Conservation (phyloP, 352 stramenopile species). For the Phytophthora agathidicida region DNA sequence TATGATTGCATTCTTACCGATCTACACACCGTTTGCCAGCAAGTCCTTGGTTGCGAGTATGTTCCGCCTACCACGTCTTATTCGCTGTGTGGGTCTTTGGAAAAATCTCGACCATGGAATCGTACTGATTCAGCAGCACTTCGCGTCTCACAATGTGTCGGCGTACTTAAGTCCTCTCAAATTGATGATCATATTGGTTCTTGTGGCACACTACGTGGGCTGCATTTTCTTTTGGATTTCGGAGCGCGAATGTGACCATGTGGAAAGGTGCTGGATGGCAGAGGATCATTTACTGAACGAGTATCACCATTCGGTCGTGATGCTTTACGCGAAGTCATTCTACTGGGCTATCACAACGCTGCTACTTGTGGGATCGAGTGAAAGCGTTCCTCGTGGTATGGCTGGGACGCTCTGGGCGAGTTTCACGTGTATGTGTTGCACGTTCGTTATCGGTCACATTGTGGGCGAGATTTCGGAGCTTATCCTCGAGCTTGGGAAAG, state of each 20-base stretch:
- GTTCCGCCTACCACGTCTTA: slow-evolving; percentile 53
- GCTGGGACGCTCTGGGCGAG: slow-evolving; percentile 62
- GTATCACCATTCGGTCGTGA: slow-evolving; percentile 46
- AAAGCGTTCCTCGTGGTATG: slow-evolving; percentile 63
- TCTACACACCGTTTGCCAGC: slow-evolving; percentile 57
- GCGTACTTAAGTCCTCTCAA: slow-evolving; percentile 65
- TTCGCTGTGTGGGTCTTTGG: slow-evolving; percentile 44
- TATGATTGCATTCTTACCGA: slow-evolving; percentile 42
- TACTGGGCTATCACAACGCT: slow-evolving; percentile 81
- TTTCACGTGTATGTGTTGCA: slow-evolving; percentile 65
- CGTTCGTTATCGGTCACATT: slow-evolving; percentile 79
- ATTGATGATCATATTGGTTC: slow-evolving; percentile 58
- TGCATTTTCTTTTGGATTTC: slow-evolving; percentile 81
- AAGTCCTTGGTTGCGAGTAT: slow-evolving; percentile 44
- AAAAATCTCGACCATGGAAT: slow-evolving; percentile 53
- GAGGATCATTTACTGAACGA: slow-evolving; percentile 69
- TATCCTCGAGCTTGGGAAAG: slow-evolving; percentile 72
- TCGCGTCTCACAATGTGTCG: slow-evolving; percentile 53
- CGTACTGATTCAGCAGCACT: slow-evolving; percentile 38
- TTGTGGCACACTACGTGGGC: slow-evolving; percentile 63
- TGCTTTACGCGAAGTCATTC: slow-evolving; percentile 70
- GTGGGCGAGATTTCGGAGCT: slow-evolving; percentile 78
- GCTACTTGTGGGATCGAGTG: slow-evolving; percentile 64
- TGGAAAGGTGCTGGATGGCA: slow-evolving; percentile 61
- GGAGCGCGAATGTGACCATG: slow-evolving; percentile 50